phyloP scores from a whole-genome alignment of 805 yeast species.

The Ogataea corticis region DNA sequence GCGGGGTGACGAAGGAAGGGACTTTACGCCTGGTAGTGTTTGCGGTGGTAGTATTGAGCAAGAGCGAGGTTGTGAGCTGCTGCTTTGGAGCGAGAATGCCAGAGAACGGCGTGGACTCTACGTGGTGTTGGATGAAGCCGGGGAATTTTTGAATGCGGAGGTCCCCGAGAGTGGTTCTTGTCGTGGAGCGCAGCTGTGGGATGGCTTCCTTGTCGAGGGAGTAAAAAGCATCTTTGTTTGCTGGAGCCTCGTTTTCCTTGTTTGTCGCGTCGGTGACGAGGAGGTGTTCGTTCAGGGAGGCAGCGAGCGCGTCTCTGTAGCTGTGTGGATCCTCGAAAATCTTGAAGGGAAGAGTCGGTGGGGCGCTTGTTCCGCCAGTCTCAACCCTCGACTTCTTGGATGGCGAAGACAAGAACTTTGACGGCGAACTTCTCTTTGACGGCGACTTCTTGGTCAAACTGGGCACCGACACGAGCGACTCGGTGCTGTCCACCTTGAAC shows the following conservation, averaged over 20 bases:
- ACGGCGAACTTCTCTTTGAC: constrained; percentile 13
- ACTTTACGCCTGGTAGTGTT: constrained; percentile 3
- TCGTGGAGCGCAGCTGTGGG: no score
- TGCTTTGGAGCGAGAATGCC: constrained; percentile 22
- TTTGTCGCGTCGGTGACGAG: constrained; percentile 7
- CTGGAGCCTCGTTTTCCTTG: constrained; percentile 18
- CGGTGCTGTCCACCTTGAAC: constrained; percentile 13
- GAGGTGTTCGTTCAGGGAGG: constrained; percentile 8
- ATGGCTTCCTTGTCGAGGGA: constrained; percentile 4
- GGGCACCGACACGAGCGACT: constrained; percentile 7
- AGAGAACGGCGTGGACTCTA: neutral
- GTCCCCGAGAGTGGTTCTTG: no score
- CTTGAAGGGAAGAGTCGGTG: constrained; percentile 17
- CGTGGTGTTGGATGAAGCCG: constrained; percentile 17
- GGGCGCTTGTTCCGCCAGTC: neutral
- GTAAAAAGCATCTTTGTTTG: neutral
- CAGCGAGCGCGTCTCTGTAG: constrained; percentile 12
- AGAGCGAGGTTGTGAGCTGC: constrained; percentile 21
- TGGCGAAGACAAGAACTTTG: constrained; percentile 10
- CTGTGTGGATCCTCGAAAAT: constrained; percentile 21
- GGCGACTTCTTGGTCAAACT: constrained; percentile 11
- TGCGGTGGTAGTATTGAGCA: constrained; percentile 12
- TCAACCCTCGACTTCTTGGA: constrained; percentile 13
- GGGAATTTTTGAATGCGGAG: constrained; percentile 21
- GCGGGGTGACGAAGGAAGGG: constrained; percentile 28